phyloP scores from a whole-genome alignment of 371 early-diverging fungal genomes.

The Haplosporangium sp. region DNA sequence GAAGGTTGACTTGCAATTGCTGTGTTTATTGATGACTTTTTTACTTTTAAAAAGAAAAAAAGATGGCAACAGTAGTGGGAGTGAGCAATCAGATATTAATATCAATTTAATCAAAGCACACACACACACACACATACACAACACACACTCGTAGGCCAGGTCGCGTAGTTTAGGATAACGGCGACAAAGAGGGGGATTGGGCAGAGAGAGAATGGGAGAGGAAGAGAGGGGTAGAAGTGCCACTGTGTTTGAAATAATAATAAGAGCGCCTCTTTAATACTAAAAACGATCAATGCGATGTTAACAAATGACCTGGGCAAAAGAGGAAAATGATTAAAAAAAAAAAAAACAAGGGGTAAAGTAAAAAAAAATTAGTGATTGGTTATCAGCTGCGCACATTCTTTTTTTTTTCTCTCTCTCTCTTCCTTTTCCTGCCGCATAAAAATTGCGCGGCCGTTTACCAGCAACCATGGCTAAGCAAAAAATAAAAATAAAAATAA shows the following conservation, averaged over 20 bases:
- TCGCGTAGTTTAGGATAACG: background rate
- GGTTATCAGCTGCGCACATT: slow-evolving; percentile 4
- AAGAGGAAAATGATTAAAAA: background rate
- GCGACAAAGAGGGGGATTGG: background rate
- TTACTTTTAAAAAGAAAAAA: background rate
- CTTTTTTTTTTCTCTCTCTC: too few species aligned
- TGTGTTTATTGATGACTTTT: too few species aligned
- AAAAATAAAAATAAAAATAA: too few species aligned
- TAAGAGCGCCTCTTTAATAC: background rate
- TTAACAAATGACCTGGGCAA: background rate
- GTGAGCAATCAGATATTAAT: background rate
- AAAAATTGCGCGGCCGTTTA: background rate
- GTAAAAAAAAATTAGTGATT: background rate
- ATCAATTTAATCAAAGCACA: background rate
- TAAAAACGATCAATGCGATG: too few species aligned
- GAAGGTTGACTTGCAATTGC: too few species aligned
- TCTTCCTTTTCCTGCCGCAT: too few species aligned
- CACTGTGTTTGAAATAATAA: background rate
- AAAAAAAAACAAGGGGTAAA: background rate
- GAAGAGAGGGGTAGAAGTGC: background rate
- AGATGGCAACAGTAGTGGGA: background rate
- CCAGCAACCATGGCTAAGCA: too few species aligned
- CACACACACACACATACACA: background rate
- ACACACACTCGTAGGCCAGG: slow-evolving; percentile 1
- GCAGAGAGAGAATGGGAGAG: background rate